These are phyloP conservation scores for Lepiota brunneoincarnata DNA, from an alignment of 768 basidiomycete species.

Conservation along the genomic window DNA sequence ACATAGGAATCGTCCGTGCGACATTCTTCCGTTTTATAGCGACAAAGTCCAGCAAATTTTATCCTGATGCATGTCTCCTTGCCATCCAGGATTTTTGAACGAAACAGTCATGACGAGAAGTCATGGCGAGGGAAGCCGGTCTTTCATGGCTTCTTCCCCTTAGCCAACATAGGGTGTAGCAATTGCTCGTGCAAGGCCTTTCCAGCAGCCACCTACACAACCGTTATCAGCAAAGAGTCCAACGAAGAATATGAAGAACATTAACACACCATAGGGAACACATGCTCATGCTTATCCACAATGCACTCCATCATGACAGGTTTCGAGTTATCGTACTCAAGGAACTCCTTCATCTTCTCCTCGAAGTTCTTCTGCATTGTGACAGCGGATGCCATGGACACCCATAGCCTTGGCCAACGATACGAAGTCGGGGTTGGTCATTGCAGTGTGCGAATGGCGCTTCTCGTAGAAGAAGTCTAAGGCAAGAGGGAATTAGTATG, in stretches of 20 bases:
- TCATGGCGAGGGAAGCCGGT: no score
- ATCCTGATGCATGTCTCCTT: no score
- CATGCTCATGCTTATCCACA: constrained; percentile 82
- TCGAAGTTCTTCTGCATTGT: constrained; percentile 73
- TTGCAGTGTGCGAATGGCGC: constrained; percentile 94
- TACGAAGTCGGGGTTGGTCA: constrained; percentile 96
- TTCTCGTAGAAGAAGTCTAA: constrained; percentile 92
- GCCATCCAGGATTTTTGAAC: no score
- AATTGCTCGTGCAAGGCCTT: constrained; percentile 93
- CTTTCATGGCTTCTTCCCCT: constrained; percentile 15
- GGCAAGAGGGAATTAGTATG: not conserved
- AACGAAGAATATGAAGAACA: constrained; percentile 6
- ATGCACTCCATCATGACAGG: constrained; percentile 91
- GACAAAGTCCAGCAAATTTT: no score
- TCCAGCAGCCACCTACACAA: constrained; percentile 77
- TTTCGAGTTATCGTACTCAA: constrained; percentile 86
- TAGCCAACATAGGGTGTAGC: constrained; percentile 57
- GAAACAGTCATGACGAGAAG: no score
- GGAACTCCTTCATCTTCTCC: constrained; percentile 96
- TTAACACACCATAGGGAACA: constrained; percentile 78
- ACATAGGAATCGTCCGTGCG: no score
- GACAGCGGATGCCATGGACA: constrained; percentile 85
- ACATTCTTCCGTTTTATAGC: no score
- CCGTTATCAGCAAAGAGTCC: not conserved
- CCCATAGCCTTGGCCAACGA: constrained; percentile 88